Evolutionary conservation across 176 grass and related monocot genomes (phyloP), one percentile per base, ranked within the genome.

Genomic region (Alopecurus myosuroides): DNA sequence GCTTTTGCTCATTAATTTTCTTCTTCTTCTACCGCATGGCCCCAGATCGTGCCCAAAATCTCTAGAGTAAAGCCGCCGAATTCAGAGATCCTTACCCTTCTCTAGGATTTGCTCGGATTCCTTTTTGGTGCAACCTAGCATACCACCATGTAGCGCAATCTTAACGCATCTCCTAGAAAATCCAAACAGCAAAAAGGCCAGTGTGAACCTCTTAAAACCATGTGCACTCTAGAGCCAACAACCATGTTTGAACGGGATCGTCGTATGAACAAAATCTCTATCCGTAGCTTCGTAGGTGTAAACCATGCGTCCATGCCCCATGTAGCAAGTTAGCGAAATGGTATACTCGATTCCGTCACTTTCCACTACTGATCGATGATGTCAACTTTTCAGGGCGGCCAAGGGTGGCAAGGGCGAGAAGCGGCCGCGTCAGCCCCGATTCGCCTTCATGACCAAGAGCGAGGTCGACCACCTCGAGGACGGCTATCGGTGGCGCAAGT

Each of bases 391-490:
- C 82, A 80, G 88, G 57, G 56, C 46, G 68, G 49, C 23, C 5
- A 80, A 84, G 85, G 84, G 20, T 1, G 84, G 10, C 22, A 98
- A 92, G 74, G 93, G 88, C 31, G 97, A 99, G 93, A 99, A 96
- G 70, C 87, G 93, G 84, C 86, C 83, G 71, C 91, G 88, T 78
- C 89, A 96, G 67, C 88, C 89, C 18, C 84, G 93, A 20, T 92
- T 99, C 86, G 97, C 97, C 42, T 99, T 99, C 93, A 90, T 94
- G 88, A 99, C 97, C 45, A 96, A 96, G 77, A 99, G 93, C 85
- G 97, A 99, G 84, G 94, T 99, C 40, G 97, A 99, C 81, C 93
- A 99, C 86, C 89, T 99, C 10, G 97, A 99, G 84, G 97, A 99
- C 58, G 97, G 97, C 80, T 99, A 94, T 37, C 84, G 97, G 77